Conservation (phyloP, 2,329 filamentous ascomycete species). For the Phaeophleospora eucalypticola region DNA sequence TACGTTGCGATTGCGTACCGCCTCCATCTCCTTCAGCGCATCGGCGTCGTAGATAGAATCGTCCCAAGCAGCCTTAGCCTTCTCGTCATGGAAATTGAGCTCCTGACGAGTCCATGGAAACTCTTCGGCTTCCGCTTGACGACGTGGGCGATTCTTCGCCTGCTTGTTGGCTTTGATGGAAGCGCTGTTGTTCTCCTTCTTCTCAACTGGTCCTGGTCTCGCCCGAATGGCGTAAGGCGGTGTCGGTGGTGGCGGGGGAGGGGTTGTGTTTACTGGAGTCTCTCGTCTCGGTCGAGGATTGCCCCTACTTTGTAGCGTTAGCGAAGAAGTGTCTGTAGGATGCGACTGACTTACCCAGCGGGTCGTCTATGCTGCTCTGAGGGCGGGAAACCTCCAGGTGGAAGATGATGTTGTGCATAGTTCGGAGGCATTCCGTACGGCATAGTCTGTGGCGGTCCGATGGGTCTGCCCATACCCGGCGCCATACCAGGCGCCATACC, state of each 20-base stretch:
- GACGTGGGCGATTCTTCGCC: slow-evolving; percentile 21
- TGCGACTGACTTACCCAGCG: not conserved
- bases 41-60: slow-evolving; percentile 26
- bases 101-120: slow-evolving; percentile 32
- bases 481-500: slow-evolving; percentile 15
- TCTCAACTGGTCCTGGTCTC: slow-evolving; percentile 14
- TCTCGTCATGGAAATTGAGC: slow-evolving; percentile 26
- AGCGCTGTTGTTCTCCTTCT: slow-evolving; percentile 5
- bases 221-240: slow-evolving; percentile 19
- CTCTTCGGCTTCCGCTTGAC: slow-evolving; percentile 22
- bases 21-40: slow-evolving; percentile 25
- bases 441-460: slow-evolving; percentile 13
- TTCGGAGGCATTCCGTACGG: slow-evolving; percentile 16
- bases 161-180: slow-evolving; percentile 3
- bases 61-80: slow-evolving; percentile 28
- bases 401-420: slow-evolving; percentile 1
- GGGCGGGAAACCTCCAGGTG: not conserved
- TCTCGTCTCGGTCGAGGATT: slow-evolving; percentile 12
- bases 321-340: not conserved
- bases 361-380: slow-evolving; percentile 4
- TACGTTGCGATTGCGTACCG: slow-evolving; percentile 23
- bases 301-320: slow-evolving; percentile 7
- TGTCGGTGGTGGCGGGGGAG: slow-evolving; percentile 19
- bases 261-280: slow-evolving; percentile 12
- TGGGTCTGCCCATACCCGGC: slow-evolving; percentile 15